phyloP scores from a whole-genome alignment of 257 asterid species.

The Haberlea rhodopensis region DNA sequence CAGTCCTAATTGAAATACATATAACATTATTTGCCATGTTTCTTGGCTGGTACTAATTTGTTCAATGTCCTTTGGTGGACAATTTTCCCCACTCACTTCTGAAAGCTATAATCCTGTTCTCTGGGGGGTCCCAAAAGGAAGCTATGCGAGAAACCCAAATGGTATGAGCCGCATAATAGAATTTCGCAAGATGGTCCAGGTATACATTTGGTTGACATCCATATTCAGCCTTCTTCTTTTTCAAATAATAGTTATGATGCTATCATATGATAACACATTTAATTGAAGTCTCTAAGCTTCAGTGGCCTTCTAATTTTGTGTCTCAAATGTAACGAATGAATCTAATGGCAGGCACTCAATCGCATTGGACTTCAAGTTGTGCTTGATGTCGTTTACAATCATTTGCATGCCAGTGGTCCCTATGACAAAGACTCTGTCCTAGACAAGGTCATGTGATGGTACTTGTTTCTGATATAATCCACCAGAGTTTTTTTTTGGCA shows the following conservation, averaged over 20 bases:
- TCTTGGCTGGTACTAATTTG: conserved; percentile 8
- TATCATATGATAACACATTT: not conserved
- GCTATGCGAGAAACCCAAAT: conserved; percentile 79
- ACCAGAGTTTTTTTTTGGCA: not conserved
- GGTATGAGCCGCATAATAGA: conserved; percentile 76
- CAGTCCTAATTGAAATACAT: conserved; percentile 23
- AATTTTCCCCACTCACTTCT: conserved; percentile 27
- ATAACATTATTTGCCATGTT: conserved; percentile 8
- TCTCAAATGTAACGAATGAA: conserved; percentile 3
- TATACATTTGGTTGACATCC: conserved; percentile 24
- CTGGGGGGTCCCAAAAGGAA: conserved; percentile 98
- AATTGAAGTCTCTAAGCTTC: not conserved
- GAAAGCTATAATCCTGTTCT: conserved; percentile 88
- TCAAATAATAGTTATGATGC: not conserved
- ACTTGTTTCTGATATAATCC: not conserved
- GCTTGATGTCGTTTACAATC: conserved; percentile 92
- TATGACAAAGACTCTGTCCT: conserved; percentile 59
- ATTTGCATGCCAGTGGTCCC: conserved; percentile 86
- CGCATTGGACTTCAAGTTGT: conserved; percentile 78
- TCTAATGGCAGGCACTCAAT: conserved; percentile 76
- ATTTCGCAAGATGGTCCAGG: conserved; percentile 97
- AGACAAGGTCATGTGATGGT: conserved; percentile 66
- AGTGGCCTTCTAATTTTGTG: not conserved
- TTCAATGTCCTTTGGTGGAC: conserved; percentile 22
- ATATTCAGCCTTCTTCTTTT: conserved; percentile 16